Evolutionary conservation across 176 grass and related monocot genomes (phyloP).

Genomic region (Juncus inflexus): DNA sequence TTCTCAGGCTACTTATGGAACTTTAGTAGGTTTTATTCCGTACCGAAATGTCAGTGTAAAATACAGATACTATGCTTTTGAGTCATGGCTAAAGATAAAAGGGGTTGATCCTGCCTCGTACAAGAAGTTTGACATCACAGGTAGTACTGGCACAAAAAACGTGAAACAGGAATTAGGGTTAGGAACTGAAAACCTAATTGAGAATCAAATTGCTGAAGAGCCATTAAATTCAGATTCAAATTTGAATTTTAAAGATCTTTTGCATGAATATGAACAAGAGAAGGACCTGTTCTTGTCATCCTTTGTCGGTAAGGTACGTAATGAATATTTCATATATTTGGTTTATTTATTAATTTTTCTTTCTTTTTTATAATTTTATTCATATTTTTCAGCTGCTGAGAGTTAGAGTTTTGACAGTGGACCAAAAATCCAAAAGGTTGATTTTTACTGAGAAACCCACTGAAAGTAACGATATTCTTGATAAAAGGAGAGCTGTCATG

Average conservation of each 20-base stretch:
- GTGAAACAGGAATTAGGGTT: constrained; percentile 39
- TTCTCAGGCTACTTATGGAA: constrained; percentile 82
- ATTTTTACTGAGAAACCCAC: constrained; percentile 76
- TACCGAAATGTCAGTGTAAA: constrained; percentile 71
- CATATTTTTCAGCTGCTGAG: constrained; percentile 55
- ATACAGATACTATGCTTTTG: constrained; percentile 89
- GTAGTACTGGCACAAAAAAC: constrained; percentile 37
- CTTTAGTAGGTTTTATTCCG: constrained; percentile 83
- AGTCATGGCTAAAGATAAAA: constrained; percentile 88
- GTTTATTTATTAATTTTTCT: constrained; percentile 6
- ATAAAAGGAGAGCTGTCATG: constrained; percentile 94
- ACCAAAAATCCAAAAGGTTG: constrained; percentile 64
- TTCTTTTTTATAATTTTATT: constrained; percentile 7
- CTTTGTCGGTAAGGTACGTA: constrained; percentile 90
- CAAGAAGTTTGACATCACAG: constrained; percentile 49
- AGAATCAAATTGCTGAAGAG: constrained; percentile 36
- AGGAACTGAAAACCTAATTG: constrained; percentile 32
- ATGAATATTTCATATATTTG: no score
- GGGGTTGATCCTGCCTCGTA: constrained; percentile 66
- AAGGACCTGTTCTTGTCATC: constrained; percentile 93
- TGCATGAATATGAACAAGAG: constrained; percentile 60
- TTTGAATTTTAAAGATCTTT: constrained; percentile 71
- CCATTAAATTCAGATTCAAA: constrained; percentile 36
- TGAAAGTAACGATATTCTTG: constrained; percentile 63
- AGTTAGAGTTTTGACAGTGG: constrained; percentile 66